A percentile compares a stretch with the other conserved stretches of the same genome.
Evolutionary conservation across 148 eudicot genomes (phyloP).

Genomic region (Vaccinium macrocarpon): DNA sequence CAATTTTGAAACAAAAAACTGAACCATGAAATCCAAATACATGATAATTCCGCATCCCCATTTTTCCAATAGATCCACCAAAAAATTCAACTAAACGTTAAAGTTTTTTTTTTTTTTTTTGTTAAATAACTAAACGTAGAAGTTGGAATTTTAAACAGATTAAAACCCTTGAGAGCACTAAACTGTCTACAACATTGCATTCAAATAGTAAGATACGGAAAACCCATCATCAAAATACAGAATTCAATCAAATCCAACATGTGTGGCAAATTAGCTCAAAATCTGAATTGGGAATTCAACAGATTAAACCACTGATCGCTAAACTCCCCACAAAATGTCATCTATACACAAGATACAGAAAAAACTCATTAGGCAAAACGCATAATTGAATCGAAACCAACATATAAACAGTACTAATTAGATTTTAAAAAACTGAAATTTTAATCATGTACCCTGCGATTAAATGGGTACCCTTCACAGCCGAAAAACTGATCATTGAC

Average conservation of each 20-base stretch:
- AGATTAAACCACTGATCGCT: background rate
- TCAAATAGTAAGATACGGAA: background rate
- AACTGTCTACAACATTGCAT: background rate
- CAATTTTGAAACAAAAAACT: background rate
- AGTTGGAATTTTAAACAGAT: background rate
- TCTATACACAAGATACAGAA: conserved; percentile 1
- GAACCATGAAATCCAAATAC: background rate
- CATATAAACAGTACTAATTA: background rate
- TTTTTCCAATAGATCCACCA: background rate
- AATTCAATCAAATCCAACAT: background rate
- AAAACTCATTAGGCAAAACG: conserved; percentile 21
- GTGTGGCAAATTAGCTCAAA: background rate
- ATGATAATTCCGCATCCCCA: background rate
- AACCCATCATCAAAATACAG: background rate
- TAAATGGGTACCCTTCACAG: conserved; percentile 25
- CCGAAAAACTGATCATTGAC: conserved; percentile 31
- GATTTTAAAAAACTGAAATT: background rate
- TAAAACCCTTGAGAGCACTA: conserved; percentile 11
- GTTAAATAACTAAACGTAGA: background rate
- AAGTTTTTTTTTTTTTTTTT: background rate
- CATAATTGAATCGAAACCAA: conserved; percentile 14
- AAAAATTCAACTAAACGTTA: background rate
- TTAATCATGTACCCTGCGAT: conserved; percentile 63
- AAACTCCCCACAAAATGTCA: background rate
- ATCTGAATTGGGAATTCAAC: background rate